Evolutionary conservation across 441 rosid genomes (phyloP), one percentile per base, ranked within the genome.

Genomic region (Biscutella auriculata): DNA sequence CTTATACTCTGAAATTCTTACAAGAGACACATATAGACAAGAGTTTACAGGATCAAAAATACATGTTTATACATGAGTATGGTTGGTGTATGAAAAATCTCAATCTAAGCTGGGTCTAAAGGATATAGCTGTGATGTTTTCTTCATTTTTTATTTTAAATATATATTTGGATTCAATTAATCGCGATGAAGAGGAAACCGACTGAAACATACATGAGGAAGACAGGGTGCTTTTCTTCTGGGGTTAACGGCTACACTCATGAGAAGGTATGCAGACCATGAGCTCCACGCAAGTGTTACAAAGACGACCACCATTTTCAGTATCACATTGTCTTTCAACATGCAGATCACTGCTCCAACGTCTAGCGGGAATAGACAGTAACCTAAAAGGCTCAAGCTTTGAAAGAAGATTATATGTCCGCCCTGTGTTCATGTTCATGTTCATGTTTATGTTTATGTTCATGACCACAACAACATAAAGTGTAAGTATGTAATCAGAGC

Each of bases 241-340:
- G 90, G 87, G 62, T 83, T 91, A 51, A 91, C 96, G 0, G 97
- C 96, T 0, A 95, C 71, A 49, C 98, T 88, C 95, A 91, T 93
- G 85, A 93, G 88, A 16, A 96, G 95, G 67, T 88, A 93, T 53
- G 98, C 96, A n/a, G 98, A 93, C 98, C 93, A 93, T 3, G 96
- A 88, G 72, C 98, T 88, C 96, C 97, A 87, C 0, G 98, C 98
- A 72, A 92, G 72, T 1, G 95, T 84, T 60, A 84, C 85, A 26
- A 70, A 73, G 3, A 88, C 98, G 39, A 87, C 97, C 1, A 87
- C 49, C 65, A 83, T 49, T 75, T 87, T 93, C 54, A 93, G 41
- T 25, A 93, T 63, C 21, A 83, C 95, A 26, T 76, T 87, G 76
- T 83, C 88, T 75, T 84, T 77, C 79, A 93, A 36, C 94, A 93